Evolutionary conservation across 2,329 filamentous ascomycete species (phyloP).

Genomic region (Stenocarpella maydis): DNA sequence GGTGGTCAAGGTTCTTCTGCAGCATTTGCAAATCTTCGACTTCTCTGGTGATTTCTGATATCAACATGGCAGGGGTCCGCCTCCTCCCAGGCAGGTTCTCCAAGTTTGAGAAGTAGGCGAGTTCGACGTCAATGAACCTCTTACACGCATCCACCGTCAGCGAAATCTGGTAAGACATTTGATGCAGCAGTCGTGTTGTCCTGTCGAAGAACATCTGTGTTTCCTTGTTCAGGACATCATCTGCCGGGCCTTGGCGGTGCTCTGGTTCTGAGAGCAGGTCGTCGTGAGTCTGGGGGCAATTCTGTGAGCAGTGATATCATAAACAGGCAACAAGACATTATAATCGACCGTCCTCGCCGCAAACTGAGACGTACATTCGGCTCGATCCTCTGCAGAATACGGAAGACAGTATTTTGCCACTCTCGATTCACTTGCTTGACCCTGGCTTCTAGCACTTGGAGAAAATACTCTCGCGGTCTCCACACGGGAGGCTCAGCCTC

Average conservation of each 20-base stretch:
- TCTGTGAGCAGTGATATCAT: neutral
- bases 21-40: neutral
- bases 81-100: neutral
- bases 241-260: neutral
- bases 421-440: conserved; percentile 10
- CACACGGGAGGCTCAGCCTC: neutral
- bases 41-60: conserved; percentile 9
- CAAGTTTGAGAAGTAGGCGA: neutral
- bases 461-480: neutral
- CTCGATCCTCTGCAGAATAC: neutral
- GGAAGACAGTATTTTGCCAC: conserved; percentile 9
- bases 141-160: neutral
- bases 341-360: too few species aligned
- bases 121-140: neutral
- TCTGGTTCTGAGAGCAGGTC: conserved; percentile 3
- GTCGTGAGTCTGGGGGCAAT: neutral
- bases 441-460: neutral
- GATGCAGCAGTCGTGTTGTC: neutral
- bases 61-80: neutral
- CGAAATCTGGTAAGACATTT: conserved; percentile 2
- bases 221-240: neutral
- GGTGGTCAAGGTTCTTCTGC: conserved; percentile 1
- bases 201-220: neutral
- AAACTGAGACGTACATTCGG: neutral
- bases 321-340: neutral